Evolutionary conservation across 179 eudicot genomes (phyloP).

Genomic region (Corrigiola litoralis): DNA sequence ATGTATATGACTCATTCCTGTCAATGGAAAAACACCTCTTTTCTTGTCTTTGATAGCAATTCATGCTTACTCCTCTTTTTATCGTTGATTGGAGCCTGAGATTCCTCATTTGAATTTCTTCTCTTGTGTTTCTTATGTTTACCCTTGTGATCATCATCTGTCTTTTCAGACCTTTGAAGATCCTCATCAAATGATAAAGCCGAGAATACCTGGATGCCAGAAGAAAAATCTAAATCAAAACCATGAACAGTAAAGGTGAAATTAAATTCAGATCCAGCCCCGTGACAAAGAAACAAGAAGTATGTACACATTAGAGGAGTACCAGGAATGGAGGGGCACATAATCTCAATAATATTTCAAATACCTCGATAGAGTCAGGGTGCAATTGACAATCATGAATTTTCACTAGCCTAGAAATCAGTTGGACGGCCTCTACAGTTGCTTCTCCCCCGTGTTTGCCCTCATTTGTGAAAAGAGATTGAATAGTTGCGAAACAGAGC

Average conservation of each 20-base stretch:
- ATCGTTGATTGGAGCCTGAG: constrained; percentile 41
- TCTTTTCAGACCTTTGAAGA: constrained; percentile 52
- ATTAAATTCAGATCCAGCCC: not conserved
- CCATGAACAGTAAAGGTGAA: not conserved
- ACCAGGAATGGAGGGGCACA: not conserved
- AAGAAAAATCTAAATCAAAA: not conserved
- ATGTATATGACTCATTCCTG: not conserved
- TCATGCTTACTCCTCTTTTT: constrained; percentile 64
- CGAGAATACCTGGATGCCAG: constrained; percentile 57
- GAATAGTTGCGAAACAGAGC: constrained; percentile 55
- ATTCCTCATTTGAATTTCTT: constrained; percentile 49
- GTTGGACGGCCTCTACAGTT: constrained; percentile 69
- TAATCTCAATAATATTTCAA: not conserved
- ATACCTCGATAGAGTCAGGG: constrained; percentile 82
- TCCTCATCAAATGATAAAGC: constrained; percentile 90
- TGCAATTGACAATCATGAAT: constrained; percentile 68
- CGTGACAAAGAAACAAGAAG: not conserved
- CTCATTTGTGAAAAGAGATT: constrained; percentile 70
- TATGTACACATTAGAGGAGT: not conserved
- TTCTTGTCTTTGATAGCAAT: constrained; percentile 59
- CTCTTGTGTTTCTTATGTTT: constrained; percentile 50
- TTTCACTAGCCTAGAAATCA: constrained; percentile 76
- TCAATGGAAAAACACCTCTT: constrained; percentile 50
- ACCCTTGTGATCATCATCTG: constrained; percentile 41
- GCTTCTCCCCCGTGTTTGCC: constrained; percentile 97